These are phyloP conservation scores for Pseudogymnoascus sp. DNA, from an alignment of 2,329 filamentous ascomycete genomes.

Conservation along the genomic window DNA sequence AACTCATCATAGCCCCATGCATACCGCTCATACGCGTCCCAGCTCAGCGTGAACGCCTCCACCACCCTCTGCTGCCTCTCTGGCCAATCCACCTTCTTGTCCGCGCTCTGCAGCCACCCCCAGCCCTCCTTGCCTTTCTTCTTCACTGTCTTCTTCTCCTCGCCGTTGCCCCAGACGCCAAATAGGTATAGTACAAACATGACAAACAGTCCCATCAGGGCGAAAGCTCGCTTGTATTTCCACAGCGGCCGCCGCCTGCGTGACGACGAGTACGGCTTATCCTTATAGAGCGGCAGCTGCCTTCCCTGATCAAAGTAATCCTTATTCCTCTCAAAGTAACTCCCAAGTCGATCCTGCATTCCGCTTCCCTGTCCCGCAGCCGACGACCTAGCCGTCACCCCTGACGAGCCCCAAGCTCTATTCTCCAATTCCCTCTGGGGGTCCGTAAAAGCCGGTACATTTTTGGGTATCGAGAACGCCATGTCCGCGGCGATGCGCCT, in stretches of 20 bases:
- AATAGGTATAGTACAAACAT: slow-evolving; percentile 60
- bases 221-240: slow-evolving; percentile 54
- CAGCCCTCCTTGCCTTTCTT: slow-evolving; percentile 37
- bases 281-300: slow-evolving; percentile 89
- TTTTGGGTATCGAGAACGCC: slow-evolving; percentile 59
- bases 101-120: slow-evolving; percentile 47
- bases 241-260: slow-evolving; percentile 50
- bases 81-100: slow-evolving; percentile 61
- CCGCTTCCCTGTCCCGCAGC: slow-evolving; percentile 28
- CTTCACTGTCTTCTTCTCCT: slow-evolving; percentile 10
- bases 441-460: slow-evolving; percentile 60
- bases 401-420: slow-evolving; percentile 51
- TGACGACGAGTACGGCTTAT: slow-evolving; percentile 67
- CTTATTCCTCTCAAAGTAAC: slow-evolving; percentile 49
- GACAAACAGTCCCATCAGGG: slow-evolving; percentile 42
- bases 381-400: slow-evolving; percentile 33
- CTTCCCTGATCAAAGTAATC: slow-evolving; percentile 15
- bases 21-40: slow-evolving; percentile 85
- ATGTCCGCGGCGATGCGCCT: slow-evolving; percentile 39
- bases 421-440: slow-evolving; percentile 59
- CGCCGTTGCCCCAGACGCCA: slow-evolving; percentile 40
- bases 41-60: slow-evolving; percentile 84
- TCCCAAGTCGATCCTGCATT: slow-evolving; percentile 53
- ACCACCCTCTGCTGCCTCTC: slow-evolving; percentile 71
- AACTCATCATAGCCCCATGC: slow-evolving; percentile 93